phyloP scores from a whole-genome alignment of 345 rosid species.

The Gossypium australe region DNA sequence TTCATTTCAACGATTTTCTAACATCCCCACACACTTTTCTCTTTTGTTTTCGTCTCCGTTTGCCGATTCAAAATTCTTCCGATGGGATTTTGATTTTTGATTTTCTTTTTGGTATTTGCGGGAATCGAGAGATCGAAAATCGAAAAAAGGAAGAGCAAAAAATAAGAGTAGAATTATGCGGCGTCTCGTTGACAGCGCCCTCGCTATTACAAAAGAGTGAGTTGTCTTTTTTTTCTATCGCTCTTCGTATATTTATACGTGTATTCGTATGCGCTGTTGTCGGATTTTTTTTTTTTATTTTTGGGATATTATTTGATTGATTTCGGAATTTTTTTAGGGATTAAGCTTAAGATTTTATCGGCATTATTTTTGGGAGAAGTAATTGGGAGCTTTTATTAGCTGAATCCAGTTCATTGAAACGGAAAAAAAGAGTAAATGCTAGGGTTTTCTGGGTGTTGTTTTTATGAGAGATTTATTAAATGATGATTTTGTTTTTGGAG shows the following conservation, averaged over 20 bases:
- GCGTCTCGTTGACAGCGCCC: constrained; percentile 74
- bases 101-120: background rate
- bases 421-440: background rate
- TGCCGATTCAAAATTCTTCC: background rate
- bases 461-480: background rate
- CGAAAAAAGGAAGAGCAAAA: background rate
- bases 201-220: constrained; percentile 93
- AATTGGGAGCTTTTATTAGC: background rate
- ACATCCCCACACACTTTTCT: background rate
- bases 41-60: background rate
- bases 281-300: background rate
- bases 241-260: background rate
- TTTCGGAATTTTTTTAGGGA: background rate
- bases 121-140: background rate
- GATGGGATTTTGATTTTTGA: background rate
- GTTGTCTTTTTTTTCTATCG: constrained; percentile 26
- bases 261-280: background rate
- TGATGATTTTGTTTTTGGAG: background rate
- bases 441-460: background rate
- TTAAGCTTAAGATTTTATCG: background rate
- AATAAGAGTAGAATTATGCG: constrained; percentile 34
- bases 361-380: background rate
- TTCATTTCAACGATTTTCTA: background rate
- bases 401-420: background rate
- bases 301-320: background rate